phyloP scores from a whole-genome alignment of 345 rosid genomes.

The Linum usitatissimum region DNA sequence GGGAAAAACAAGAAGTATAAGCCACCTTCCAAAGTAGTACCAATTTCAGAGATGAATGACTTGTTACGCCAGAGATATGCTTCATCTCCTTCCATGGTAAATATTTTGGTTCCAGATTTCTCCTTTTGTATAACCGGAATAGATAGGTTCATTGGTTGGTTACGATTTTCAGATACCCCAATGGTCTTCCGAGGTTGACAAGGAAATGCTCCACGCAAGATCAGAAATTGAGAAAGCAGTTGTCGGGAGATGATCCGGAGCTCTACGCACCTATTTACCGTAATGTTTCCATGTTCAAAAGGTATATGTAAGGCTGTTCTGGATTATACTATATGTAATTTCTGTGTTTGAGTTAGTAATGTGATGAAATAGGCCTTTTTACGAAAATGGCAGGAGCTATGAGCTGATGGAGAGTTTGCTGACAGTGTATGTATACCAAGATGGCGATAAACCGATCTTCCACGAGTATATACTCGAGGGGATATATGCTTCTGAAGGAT shows the following conservation, averaged over 20 bases:
- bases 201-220: slow-evolving; percentile 2
- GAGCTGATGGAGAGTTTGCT: slow-evolving; percentile 7
- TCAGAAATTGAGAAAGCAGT: slow-evolving; percentile 6
- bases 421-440: slow-evolving; percentile 2
- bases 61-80: background rate
- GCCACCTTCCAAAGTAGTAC: slow-evolving; percentile 3
- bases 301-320: background rate
- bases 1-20: background rate
- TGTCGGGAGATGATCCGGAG: background rate
- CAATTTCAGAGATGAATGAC: slow-evolving; percentile 6
- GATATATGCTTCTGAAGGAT: slow-evolving; percentile 7
- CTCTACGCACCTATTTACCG: slow-evolving; percentile 7
- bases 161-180: slow-evolving; percentile 1
- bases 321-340: background rate
- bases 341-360: background rate
- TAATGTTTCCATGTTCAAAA: slow-evolving; percentile 2
- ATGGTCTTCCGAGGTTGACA: slow-evolving; percentile 3
- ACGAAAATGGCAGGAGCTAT: background rate
- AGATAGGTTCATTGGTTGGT: too few species aligned
- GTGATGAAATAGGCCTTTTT: background rate
- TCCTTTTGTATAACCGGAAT: background rate
- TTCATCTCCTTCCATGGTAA: slow-evolving; percentile 1
- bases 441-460: slow-evolving; percentile 9
- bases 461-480: background rate
- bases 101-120: background rate